Evolutionary conservation across 148 eudicot species (phyloP).

Genomic region (Simmondsia chinensis): DNA sequence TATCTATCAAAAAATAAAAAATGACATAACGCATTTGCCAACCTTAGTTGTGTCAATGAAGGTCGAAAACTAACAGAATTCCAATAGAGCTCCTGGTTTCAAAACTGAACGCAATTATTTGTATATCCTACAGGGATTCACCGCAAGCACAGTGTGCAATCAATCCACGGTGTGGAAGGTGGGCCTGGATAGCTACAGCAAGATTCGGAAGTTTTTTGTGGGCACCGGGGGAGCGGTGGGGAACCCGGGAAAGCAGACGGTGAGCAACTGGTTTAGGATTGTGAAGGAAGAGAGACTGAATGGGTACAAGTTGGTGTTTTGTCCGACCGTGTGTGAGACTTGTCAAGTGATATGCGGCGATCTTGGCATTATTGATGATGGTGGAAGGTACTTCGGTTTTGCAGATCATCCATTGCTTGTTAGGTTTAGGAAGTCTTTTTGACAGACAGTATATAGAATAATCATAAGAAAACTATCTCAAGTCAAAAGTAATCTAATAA

Average conservation of each 20-base stretch:
- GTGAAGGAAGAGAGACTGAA: slow-evolving; percentile 15
- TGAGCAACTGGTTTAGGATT: slow-evolving; percentile 40
- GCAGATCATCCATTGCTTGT: slow-evolving; percentile 27
- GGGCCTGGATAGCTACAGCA: slow-evolving; percentile 8
- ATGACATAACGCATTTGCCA: too few relatives aligned
- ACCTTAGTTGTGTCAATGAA: too few relatives aligned
- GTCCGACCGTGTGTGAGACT: slow-evolving; percentile 41
- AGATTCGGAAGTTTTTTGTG: slow-evolving; percentile 32
- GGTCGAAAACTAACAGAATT: too few relatives aligned
- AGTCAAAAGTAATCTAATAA: too few relatives aligned
- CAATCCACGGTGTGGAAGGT: slow-evolving; percentile 31
- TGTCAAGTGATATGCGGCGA: slow-evolving; percentile 42
- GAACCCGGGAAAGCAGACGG: slow-evolving; percentile 27
- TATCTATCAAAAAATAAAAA: too few relatives aligned
- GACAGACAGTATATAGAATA: too few relatives aligned
- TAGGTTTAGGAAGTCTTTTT: slow-evolving; percentile 38
- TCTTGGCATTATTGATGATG: slow-evolving; percentile 29
- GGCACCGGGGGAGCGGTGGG: slow-evolving; percentile 32
- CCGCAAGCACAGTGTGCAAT: slow-evolving; percentile 23
- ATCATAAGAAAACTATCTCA: too few relatives aligned
- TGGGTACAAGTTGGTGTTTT: slow-evolving; percentile 40
- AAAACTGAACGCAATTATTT: too few relatives aligned
- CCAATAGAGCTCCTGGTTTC: too few relatives aligned
- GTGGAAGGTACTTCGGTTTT: slow-evolving; percentile 33
- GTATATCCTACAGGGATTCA: too few relatives aligned